Conservation (phyloP, 2,329 filamentous ascomycete genomes). For the Arthrobotrys pseudoclavata region DNA sequence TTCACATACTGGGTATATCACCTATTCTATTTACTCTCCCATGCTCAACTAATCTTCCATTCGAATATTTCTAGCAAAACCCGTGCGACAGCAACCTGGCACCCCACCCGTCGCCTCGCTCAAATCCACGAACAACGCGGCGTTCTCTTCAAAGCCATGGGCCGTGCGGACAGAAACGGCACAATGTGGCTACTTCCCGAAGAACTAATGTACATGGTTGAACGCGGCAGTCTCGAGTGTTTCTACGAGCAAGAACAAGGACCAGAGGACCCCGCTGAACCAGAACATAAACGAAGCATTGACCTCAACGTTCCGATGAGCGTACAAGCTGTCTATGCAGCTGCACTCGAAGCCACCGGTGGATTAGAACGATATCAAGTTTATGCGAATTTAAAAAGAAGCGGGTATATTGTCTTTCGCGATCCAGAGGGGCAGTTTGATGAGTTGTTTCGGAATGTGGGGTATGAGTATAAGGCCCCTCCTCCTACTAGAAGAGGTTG, state of each 20-base stretch:
- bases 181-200: constrained; percentile 89
- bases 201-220: constrained; percentile 89
- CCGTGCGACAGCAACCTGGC: constrained; percentile 66
- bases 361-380: constrained; percentile 86
- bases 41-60: constrained; percentile 17
- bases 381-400: constrained; percentile 84
- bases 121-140: constrained; percentile 80
- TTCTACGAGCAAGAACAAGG: constrained; percentile 71
- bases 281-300: constrained; percentile 66
- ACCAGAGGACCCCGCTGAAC: constrained; percentile 67
- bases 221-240: constrained; percentile 87
- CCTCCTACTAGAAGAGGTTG: constrained; percentile 22
- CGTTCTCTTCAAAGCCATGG: constrained; percentile 80
- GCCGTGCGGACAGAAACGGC: constrained; percentile 75
- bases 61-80: constrained; percentile 48
- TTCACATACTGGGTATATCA: constrained; percentile 52
- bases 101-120: constrained; percentile 71
- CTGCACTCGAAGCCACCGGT: constrained; percentile 64
- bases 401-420: constrained; percentile 79
- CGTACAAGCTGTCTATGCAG: constrained; percentile 87
- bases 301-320: constrained; percentile 78
- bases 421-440: constrained; percentile 43
- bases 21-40: background rate
- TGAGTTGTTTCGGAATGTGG: constrained; percentile 62
- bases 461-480: constrained; percentile 57